Percentiles rank a stretch among this genome's conserved stretches.
Evolutionary conservation across 1,284 basidiomycete genomes (phyloP).

Genomic region (Amylostereum areolatum): DNA sequence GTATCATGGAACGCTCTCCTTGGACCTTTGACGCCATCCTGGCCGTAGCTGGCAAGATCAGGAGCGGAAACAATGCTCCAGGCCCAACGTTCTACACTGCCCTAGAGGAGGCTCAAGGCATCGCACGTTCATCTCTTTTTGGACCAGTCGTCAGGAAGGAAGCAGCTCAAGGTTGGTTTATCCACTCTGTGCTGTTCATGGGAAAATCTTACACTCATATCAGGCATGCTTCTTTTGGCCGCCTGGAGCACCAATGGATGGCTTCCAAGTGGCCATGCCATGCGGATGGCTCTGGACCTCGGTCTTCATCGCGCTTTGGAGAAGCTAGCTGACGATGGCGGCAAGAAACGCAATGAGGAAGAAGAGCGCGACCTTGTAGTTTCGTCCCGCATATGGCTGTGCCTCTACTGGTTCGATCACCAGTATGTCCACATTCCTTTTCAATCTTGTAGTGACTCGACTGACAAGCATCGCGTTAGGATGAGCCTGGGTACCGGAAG

Average conservation of each 20-base stretch:
- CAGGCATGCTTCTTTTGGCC: constrained; percentile 83
- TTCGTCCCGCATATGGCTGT: constrained; percentile 89
- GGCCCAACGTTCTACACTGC: constrained; percentile 84
- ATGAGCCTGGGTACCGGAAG: constrained; percentile 89
- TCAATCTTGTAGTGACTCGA: constrained; percentile 15
- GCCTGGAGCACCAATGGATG: constrained; percentile 94
- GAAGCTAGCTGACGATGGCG: constrained; percentile 74
- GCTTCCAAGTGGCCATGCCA: constrained; percentile 88
- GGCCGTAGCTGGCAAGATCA: constrained; percentile 86
- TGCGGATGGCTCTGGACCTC: constrained; percentile 92
- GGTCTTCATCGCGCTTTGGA: constrained; percentile 87
- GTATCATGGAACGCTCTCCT: constrained; percentile 82
- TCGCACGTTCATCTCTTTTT: constrained; percentile 87
- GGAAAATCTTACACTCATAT: background rate
- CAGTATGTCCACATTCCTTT: constrained; percentile 46
- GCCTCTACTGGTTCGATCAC: constrained; percentile 90
- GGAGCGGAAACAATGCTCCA: constrained; percentile 82
- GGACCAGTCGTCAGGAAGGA: constrained; percentile 90
- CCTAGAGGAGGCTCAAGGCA: constrained; percentile 90
- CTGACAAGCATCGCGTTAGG: constrained; percentile 30
- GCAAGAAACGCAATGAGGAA: constrained; percentile 65
- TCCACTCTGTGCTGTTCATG: background rate
- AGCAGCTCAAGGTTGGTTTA: constrained; percentile 74
- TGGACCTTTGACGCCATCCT: constrained; percentile 92
- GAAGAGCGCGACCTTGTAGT: constrained; percentile 88